These are phyloP conservation scores for Talaromyces borbonicus DNA, from an alignment of 495 filamentous ascomycete genomes.

Conservation along the genomic window DNA sequence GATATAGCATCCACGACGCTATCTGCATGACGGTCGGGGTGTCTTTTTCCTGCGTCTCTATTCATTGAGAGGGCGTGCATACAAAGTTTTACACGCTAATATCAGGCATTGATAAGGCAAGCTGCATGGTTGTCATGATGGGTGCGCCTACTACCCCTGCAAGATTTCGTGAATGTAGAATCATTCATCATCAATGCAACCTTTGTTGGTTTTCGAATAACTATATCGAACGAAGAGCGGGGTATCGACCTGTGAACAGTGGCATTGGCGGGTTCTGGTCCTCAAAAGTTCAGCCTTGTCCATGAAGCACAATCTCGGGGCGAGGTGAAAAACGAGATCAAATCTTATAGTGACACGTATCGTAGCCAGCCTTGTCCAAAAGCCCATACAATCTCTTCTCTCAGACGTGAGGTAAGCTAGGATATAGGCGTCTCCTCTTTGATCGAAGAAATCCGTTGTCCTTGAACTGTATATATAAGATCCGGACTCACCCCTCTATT, in stretches of 20 bases:
- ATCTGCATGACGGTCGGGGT: not conserved
- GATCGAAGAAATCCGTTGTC: not conserved
- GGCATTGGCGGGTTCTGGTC: not conserved
- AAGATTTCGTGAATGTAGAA: not conserved
- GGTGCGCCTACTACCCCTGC: not conserved
- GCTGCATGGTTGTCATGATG: not conserved
- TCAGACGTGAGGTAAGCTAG: not conserved
- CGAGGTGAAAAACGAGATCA: not conserved
- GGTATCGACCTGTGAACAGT: not conserved
- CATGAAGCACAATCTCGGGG: not conserved
- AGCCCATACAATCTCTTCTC: not conserved
- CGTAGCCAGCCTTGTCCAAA: not conserved
- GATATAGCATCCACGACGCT: not conserved
- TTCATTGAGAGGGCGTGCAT: not conserved
- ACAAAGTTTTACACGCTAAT: not conserved
- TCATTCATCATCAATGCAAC: not conserved
- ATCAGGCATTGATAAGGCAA: not conserved
- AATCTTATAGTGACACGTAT: not conserved
- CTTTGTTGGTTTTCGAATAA: not conserved
- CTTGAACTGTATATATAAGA: not conserved
- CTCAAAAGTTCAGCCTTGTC: not conserved
- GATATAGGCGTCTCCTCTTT: not conserved
- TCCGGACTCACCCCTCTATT: not conserved
- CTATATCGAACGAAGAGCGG: not conserved
- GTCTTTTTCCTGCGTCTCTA: not conserved